Base-by-base conservation (phyloP, 352 stramenopile species). In the Peronospora farinosa region DNA sequence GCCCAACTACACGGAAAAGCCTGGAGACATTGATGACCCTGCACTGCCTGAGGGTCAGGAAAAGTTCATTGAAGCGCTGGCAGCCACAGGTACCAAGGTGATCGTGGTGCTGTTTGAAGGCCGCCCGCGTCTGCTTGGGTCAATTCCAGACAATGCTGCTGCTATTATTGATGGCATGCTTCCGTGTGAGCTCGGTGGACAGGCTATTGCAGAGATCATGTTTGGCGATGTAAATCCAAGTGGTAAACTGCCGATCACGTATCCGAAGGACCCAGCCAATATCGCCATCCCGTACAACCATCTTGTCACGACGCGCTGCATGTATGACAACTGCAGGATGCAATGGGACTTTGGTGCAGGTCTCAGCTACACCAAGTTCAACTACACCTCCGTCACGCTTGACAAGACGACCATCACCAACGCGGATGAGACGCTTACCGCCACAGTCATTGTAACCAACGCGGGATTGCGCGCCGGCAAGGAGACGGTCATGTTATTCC, bases 151-250 rank as follows among this genome's bases (percentile, higher is more conserved):
- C 11, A 45, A 63, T 17, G 79, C 78, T 0, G 51, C 72, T 16
- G 84, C 77, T n/a, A 74, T 95, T 17, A 68, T 96, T 7, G 48
- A 91, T 40, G 83, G 65, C 2, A 73, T 88, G 56, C 51, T 95
- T 5, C 74, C 81, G 0, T 81, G 86, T 10, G 77, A 88, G 32
- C 54, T 76, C 12, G 84, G 86, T 12, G 86, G 86, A 0, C 72
- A 88, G 51, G 82, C 82, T 7, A 82, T 95, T 23, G 78, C 82
- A 2, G 79, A 95, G 47, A 82, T 95, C 32, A 28, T 95, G 5
- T 86, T 81, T 37, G 84, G 86, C 4, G 45, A 69, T 7, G 68
- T 84, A 25, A 92, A 91, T 55, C 84, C 84, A 12, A 93, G 80
- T 21, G 85, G 85, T 2, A 63, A 74, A 30, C 58, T 95, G 7